A percentile compares a stretch with the other conserved stretches of the same genome.
phyloP scores from a whole-genome alignment of 2,329 filamentous ascomycete genomes.

The Lasiodiplodia sp. region DNA sequence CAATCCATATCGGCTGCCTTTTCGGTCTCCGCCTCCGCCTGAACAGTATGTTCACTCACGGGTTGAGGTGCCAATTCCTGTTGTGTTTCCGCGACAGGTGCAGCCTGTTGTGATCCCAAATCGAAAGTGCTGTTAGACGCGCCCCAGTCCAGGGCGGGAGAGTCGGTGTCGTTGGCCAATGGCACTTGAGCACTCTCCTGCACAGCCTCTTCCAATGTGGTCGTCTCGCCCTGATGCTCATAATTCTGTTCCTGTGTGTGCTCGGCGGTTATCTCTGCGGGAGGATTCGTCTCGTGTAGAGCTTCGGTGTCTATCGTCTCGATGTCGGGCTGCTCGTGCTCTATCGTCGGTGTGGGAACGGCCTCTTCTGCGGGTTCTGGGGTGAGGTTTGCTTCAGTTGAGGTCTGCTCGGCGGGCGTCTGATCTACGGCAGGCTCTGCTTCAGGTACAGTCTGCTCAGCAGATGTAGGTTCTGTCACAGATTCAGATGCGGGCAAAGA shows the following conservation, averaged over 20 bases:
- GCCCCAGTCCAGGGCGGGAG: slow-evolving; percentile 38
- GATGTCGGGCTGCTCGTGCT: slow-evolving; percentile 30
- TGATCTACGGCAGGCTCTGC: background rate
- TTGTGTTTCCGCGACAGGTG: background rate
- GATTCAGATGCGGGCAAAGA: background rate
- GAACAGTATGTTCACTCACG: background rate
- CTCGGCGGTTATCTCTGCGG: slow-evolving; percentile 33
- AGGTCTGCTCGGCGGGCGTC: background rate
- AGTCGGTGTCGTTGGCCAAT: slow-evolving; percentile 50
- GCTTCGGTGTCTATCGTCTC: slow-evolving; percentile 31
- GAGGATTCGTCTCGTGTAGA: slow-evolving; percentile 31
- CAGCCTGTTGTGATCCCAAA: slow-evolving; percentile 1
- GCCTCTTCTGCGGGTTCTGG: slow-evolving; percentile 7
- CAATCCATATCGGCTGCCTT: slow-evolving; percentile 40
- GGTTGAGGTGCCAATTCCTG: background rate
- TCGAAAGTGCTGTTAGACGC: slow-evolving; percentile 31
- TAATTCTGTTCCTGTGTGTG: slow-evolving; percentile 47
- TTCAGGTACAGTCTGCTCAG: background rate
- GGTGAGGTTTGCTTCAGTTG: background rate
- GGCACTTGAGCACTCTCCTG: slow-evolving; percentile 52
- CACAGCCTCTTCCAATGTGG: slow-evolving; percentile 54
- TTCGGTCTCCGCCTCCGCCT: background rate
- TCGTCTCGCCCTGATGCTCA: slow-evolving; percentile 56
- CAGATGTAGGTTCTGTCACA: slow-evolving; percentile 1
- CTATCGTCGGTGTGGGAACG: slow-evolving; percentile 20